Evolutionary conservation across 768 basidiomycete genomes (phyloP).

Genomic region (Lanmaoa pseudosensibilis): DNA sequence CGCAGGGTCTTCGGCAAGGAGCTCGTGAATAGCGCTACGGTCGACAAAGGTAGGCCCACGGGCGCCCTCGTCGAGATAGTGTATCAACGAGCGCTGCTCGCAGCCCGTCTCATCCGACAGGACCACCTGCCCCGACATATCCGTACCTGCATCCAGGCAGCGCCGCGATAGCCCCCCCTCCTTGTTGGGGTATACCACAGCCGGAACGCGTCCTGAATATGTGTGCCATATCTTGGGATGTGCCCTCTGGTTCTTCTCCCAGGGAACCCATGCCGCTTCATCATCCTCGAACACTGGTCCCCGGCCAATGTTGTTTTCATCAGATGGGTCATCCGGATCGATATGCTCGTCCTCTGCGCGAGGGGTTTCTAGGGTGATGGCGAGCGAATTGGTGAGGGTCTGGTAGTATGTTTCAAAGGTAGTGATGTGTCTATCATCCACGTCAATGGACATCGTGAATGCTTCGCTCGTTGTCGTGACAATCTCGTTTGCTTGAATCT

Average conservation of each 20-base stretch:
- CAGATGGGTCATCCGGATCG: conserved; percentile 9
- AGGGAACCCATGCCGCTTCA: conserved; percentile 24
- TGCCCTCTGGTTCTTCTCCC: background rate
- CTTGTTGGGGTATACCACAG: background rate
- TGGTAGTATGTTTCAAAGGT: conserved; percentile 18
- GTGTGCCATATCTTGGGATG: background rate
- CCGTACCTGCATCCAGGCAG: background rate
- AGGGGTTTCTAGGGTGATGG: background rate
- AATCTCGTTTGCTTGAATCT: conserved; percentile 1
- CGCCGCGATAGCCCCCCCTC: background rate
- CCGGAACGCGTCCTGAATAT: background rate
- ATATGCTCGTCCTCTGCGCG: background rate
- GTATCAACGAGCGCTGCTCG: background rate
- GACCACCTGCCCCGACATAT: conserved; percentile 2
- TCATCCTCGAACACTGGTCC: conserved; percentile 9
- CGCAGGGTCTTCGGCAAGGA: conserved; percentile 4
- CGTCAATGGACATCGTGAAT: conserved; percentile 5
- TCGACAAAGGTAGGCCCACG: conserved; percentile 22
- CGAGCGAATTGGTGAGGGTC: conserved; percentile 9
- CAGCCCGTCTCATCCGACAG: background rate
- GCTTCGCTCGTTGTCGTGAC: conserved; percentile 9
- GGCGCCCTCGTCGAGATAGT: conserved; percentile 22
- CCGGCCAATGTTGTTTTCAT: background rate
- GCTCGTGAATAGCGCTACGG: background rate
- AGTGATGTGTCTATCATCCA: conserved; percentile 1